Evolutionary conservation across 2,329 filamentous ascomycete genomes (phyloP).

Genomic region (Colletotrichum siamense): DNA sequence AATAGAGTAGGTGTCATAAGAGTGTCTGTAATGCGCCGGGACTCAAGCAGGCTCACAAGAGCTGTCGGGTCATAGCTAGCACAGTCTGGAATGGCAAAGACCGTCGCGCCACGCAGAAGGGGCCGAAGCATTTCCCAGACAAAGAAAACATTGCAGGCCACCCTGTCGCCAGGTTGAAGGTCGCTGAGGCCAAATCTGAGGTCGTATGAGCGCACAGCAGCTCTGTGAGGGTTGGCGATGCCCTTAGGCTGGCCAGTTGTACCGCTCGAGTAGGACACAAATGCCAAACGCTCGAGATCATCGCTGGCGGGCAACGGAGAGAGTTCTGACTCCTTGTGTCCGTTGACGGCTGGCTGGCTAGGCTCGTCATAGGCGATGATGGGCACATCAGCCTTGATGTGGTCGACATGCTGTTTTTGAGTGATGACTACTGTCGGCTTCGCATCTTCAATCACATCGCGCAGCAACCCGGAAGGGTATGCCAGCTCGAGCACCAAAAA

Average conservation of each 20-base stretch:
- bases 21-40: constrained; percentile 76
- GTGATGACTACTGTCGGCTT: constrained; percentile 75
- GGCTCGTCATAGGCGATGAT: constrained; percentile 68
- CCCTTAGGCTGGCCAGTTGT: constrained; percentile 83
- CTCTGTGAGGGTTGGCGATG: constrained; percentile 80
- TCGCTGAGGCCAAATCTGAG: constrained; percentile 75
- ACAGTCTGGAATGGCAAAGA: constrained; percentile 77
- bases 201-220: constrained; percentile 76
- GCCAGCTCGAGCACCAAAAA: constrained; percentile 83
- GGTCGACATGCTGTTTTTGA: constrained; percentile 65
- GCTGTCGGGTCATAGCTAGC: constrained; percentile 78
- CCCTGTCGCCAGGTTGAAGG: constrained; percentile 73
- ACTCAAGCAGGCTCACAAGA: constrained; percentile 72
- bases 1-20: constrained; percentile 84
- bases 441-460: constrained; percentile 80
- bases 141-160: constrained; percentile 90
- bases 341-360: constrained; percentile 25
- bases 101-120: constrained; percentile 76
- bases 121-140: constrained; percentile 85
- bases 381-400: constrained; percentile 68
- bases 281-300: constrained; percentile 76
- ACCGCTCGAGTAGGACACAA: constrained; percentile 82
- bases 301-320: constrained; percentile 63
- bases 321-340: constrained; percentile 26
- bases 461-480: constrained; percentile 75